A percentile compares a stretch with the other conserved stretches of the same genome.
Conservation (phyloP, 306 rosid species). For the Ormosia emarginata region DNA sequence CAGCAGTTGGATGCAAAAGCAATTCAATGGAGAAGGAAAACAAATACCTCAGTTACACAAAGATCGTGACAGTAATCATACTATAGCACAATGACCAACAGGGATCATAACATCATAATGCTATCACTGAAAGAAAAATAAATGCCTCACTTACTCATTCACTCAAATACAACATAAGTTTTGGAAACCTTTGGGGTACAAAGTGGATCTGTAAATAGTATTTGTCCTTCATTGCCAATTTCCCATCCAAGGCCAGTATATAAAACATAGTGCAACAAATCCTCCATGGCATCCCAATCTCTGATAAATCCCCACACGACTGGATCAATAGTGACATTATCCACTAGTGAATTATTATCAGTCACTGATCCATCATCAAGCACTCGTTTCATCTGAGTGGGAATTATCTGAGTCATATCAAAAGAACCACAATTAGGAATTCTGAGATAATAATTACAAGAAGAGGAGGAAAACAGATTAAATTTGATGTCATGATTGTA, state of each 20-base stretch:
- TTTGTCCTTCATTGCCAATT: conserved; percentile 91
- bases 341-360: conserved; percentile 42
- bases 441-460: not conserved
- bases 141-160: no score
- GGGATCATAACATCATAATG: no score
- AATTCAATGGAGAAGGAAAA: no score
- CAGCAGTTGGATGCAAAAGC: no score
- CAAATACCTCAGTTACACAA: no score
- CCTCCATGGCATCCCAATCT: conserved; percentile 99
- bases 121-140: no score
- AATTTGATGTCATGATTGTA: not conserved
- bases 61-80: no score
- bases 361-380: conserved; percentile 55
- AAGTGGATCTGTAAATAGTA: conserved; percentile 89
- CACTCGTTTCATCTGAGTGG: conserved; percentile 78
- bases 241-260: conserved; percentile 98
- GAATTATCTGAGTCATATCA: conserved; percentile 53
- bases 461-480: not conserved
- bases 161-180: not conserved
- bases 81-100: no score
- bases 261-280: conserved; percentile 75
- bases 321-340: conserved; percentile 59
- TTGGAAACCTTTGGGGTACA: conserved; percentile 79
- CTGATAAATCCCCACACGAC: conserved; percentile 67
- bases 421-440: not conserved